Conservation (phyloP, 2,329 filamentous ascomycete genomes). For the Exserohilum rostratum region DNA sequence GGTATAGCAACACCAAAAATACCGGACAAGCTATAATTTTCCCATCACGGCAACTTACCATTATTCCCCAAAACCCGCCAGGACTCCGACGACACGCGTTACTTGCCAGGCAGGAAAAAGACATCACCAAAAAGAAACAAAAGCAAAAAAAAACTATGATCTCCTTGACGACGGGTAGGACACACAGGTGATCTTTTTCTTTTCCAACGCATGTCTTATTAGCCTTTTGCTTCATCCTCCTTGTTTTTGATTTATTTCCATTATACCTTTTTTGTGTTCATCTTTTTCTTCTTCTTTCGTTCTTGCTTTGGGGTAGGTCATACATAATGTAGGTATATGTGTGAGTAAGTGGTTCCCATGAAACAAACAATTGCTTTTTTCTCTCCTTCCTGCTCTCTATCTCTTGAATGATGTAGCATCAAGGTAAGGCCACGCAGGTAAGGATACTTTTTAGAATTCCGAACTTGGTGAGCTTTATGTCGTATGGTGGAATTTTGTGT, state of each 20-base stretch:
- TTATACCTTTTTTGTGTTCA: not conserved
- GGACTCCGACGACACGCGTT: not conserved
- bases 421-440: conserved; percentile 1
- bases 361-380: not conserved
- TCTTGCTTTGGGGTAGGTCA: not conserved
- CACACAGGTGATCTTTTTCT: not conserved
- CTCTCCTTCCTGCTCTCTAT: too few species aligned
- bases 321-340: not conserved
- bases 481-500: not conserved
- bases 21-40: not conserved
- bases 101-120: not conserved
- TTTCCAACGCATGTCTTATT: not conserved
- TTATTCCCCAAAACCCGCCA: too few species aligned
- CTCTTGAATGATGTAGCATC: not conserved
- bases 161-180: not conserved
- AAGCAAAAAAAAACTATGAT: not conserved
- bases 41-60: not conserved
- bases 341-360: not conserved
- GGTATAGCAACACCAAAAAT: not conserved
- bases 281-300: not conserved
- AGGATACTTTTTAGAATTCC: not conserved
- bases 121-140: not conserved
- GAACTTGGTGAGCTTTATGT: not conserved
- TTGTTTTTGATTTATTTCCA: too few species aligned
- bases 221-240: not conserved